Conservation (phyloP, 2,329 filamentous ascomycete species). For the Amesomyces nigricolor region DNA sequence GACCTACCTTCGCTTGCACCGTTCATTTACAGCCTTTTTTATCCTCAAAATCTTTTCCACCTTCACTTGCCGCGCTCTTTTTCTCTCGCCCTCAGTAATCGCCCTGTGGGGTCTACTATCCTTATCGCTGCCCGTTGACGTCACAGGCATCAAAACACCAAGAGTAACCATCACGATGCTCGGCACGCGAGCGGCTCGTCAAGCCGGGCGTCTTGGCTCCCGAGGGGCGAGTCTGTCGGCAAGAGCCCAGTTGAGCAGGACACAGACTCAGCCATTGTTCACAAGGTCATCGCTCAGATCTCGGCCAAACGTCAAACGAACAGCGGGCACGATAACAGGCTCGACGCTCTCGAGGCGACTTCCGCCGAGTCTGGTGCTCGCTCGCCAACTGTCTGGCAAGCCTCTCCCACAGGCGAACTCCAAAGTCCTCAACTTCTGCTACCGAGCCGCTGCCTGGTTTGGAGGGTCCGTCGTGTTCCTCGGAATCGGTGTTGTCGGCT, state of each 20-base stretch:
- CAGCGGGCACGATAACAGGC: not conserved
- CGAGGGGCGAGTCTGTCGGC: not conserved
- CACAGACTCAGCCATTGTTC: slow-evolving; percentile 18
- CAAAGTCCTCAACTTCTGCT: slow-evolving; percentile 52
- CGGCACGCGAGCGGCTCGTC: slow-evolving; percentile 16
- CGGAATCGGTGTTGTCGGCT: slow-evolving; percentile 65
- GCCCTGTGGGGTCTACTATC: not conserved
- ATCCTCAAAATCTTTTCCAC: not conserved
- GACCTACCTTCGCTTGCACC: not conserved
- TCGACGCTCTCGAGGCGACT: not conserved
- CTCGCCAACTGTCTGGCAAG: slow-evolving; percentile 46
- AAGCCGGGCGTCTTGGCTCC: slow-evolving; percentile 7
- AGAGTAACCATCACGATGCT: slow-evolving; percentile 18
- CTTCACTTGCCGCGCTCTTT: not conserved
- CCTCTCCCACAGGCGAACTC: slow-evolving; percentile 47
- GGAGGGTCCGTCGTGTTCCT: slow-evolving; percentile 71
- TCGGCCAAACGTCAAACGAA: not conserved
- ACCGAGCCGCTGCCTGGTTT: slow-evolving; percentile 63
- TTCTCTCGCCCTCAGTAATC: not conserved
- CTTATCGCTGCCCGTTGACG: slow-evolving; percentile 16
- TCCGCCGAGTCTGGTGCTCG: slow-evolving; percentile 20
- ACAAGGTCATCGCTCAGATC: slow-evolving; percentile 10
- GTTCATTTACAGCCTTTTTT: not conserved
- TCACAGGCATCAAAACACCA: slow-evolving; percentile 13
- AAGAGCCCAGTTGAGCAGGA: not conserved